These are phyloP conservation scores for Coemansia sp. DNA, from an alignment of 192 early-diverging fungal genomes.

Conservation along the genomic window DNA sequence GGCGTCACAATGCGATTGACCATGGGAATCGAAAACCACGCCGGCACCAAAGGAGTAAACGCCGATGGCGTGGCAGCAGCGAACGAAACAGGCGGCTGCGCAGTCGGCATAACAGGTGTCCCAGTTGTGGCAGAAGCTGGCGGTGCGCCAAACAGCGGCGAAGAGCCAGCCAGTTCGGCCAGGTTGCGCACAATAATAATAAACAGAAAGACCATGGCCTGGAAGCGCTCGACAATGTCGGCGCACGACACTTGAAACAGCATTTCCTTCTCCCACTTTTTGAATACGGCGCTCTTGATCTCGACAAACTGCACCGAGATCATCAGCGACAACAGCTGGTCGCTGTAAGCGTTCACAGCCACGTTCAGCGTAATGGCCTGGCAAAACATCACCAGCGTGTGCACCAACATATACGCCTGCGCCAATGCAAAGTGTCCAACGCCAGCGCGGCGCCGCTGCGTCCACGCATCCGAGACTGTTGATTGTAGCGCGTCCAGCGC, in stretches of 20 bases:
- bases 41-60: slow-evolving; percentile 65
- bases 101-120: slow-evolving; percentile 19
- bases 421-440: slow-evolving; percentile 71
- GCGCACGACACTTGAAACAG: slow-evolving; percentile 92
- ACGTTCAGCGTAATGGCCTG: slow-evolving; percentile 96
- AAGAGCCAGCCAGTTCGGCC: slow-evolving; percentile 72
- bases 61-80: slow-evolving; percentile 44
- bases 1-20: slow-evolving; percentile 72
- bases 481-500: slow-evolving; percentile 93
- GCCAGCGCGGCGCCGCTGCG: slow-evolving; percentile 39
- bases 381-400: slow-evolving; percentile 90
- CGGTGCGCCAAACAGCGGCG: slow-evolving; percentile 46
- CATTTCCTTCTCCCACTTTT: slow-evolving; percentile 95
- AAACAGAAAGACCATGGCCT: slow-evolving; percentile 80
- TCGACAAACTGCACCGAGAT: slow-evolving; percentile 98
- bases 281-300: slow-evolving; percentile 96
- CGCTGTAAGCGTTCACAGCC: slow-evolving; percentile 93
- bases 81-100: slow-evolving; percentile 43
- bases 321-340: slow-evolving; percentile 88
- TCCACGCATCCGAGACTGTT: slow-evolving; percentile 50
- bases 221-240: slow-evolving; percentile 96
- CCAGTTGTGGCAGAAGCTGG: slow-evolving; percentile 9
- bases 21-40: slow-evolving; percentile 63
- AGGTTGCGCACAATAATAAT: slow-evolving; percentile 91
- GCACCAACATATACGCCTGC: slow-evolving; percentile 80